Percentiles rank a stretch among this genome's conserved stretches.
These are phyloP conservation scores for Chaetothyriales sp. DNA, from an alignment of 2,329 filamentous ascomycete species.

Conservation along the genomic window DNA sequence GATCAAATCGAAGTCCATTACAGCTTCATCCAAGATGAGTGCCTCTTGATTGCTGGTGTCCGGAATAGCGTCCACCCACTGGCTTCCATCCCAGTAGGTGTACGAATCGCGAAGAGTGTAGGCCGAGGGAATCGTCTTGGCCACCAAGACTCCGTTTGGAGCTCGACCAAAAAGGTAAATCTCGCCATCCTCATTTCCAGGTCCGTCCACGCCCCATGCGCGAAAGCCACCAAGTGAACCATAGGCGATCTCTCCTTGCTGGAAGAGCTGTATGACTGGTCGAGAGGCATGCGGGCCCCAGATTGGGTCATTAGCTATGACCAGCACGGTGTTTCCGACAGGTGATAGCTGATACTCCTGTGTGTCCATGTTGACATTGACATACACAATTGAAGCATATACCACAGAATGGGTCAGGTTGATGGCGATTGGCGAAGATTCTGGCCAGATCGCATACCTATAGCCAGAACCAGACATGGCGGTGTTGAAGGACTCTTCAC, in stretches of 20 bases:
- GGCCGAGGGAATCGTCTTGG: slow-evolving; percentile 11
- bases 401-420: slow-evolving; percentile 18
- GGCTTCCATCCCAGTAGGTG: slow-evolving; percentile 19
- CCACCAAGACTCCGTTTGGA: slow-evolving; percentile 18
- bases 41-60: slow-evolving; percentile 11
- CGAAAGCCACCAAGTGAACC: slow-evolving; percentile 20
- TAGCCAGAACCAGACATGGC: slow-evolving; percentile 20
- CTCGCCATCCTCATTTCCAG: slow-evolving; percentile 19
- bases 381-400: slow-evolving; percentile 21
- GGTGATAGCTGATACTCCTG: slow-evolving; percentile 18
- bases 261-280: slow-evolving; percentile 18
- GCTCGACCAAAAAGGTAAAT: slow-evolving; percentile 21
- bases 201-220: slow-evolving; percentile 19
- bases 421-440: slow-evolving; percentile 20
- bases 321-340: slow-evolving; percentile 19
- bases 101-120: slow-evolving; percentile 15
- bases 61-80: slow-evolving; percentile 16
- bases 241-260: slow-evolving; percentile 18
- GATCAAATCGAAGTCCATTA: slow-evolving; percentile 21
- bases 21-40: slow-evolving; percentile 16
- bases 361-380: slow-evolving; percentile 18
- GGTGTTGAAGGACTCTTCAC: slow-evolving; percentile 21
- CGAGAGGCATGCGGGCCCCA: slow-evolving; percentile 19
- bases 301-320: slow-evolving; percentile 16
- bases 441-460: slow-evolving; percentile 22